Percentiles rank a stretch among this genome's conserved stretches.
These are phyloP conservation scores for Mimosa pudica DNA, from an alignment of 306 rosid species.

Conservation along the genomic window DNA sequence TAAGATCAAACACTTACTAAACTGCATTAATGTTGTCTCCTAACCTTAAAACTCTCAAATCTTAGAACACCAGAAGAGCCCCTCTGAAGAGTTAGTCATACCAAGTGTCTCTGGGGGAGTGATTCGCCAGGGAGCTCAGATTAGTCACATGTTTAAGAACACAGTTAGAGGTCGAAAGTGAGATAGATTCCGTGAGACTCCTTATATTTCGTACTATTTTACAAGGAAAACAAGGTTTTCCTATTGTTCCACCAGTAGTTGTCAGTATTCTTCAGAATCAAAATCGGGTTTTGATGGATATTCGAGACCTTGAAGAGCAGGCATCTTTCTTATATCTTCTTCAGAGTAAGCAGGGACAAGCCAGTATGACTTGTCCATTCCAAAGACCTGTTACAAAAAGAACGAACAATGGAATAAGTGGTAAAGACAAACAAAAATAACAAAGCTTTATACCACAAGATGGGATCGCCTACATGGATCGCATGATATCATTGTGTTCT, in stretches of 20 bases:
- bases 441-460: too few relatives aligned
- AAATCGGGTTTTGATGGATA: constrained; percentile 93
- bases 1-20: not conserved
- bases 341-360: constrained; percentile 90
- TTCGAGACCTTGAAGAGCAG: constrained; percentile 94
- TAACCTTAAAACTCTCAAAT: constrained; percentile 8
- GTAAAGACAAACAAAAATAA: too few relatives aligned
- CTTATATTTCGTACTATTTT: constrained; percentile 33
- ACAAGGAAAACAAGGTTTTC: constrained; percentile 26
- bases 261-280: constrained; percentile 78
- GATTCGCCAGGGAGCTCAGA: constrained; percentile 28
- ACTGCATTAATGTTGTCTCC: not conserved
- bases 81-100: constrained; percentile 1
- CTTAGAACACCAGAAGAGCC: not conserved
- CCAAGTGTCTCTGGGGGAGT: constrained; percentile 32
- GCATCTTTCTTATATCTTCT: constrained; percentile 85
- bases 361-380: constrained; percentile 88
- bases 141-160: not conserved
- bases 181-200: constrained; percentile 27
- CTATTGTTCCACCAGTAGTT: constrained; percentile 15
- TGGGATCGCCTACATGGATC: too few relatives aligned
- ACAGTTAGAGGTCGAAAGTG: not conserved
- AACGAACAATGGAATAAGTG: not conserved
- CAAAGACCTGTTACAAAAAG: constrained; percentile 70
- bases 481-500: too few relatives aligned